These are phyloP conservation scores for Yamagishiella unicocca DNA, from an alignment of 139 green algal species.

Conservation along the genomic window DNA sequence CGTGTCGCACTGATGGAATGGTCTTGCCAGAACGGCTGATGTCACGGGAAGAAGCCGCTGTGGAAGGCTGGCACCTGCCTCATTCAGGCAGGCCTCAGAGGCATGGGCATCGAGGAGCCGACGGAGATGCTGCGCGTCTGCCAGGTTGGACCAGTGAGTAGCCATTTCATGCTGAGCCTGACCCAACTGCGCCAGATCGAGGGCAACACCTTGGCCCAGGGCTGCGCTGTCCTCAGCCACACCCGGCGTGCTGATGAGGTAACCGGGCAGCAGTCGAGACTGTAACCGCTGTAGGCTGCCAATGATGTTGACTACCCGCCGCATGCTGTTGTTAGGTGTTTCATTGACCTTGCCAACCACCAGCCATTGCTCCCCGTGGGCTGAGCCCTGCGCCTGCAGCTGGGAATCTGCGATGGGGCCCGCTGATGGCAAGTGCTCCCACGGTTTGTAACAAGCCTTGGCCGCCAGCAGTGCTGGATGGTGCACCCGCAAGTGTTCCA, in stretches of 20 bases:
- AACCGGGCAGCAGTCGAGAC: neutral
- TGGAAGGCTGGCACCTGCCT: neutral
- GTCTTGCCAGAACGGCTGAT: neutral
- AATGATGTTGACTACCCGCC: neutral
- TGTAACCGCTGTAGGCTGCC: conserved; percentile 18
- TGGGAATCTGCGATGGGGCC: neutral
- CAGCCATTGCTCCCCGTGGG: neutral
- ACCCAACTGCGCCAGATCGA: neutral
- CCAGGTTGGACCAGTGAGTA: neutral
- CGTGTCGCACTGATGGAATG: neutral
- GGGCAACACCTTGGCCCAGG: neutral
- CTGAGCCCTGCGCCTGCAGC: neutral
- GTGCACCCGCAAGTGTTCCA: neutral
- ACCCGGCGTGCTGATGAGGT: conserved; percentile 22
- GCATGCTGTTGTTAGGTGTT: neutral
- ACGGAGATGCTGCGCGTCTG: neutral
- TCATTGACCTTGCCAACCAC: neutral
- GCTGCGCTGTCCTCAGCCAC: neutral
- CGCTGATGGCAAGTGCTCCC: neutral
- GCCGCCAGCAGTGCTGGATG: neutral
- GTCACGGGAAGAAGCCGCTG: neutral
- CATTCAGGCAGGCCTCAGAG: neutral
- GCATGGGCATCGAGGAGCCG: neutral
- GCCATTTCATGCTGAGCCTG: neutral
- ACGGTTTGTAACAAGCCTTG: neutral